These are phyloP conservation scores for Firmiana major DNA, from an alignment of 345 rosid genomes.

Conservation along the genomic window DNA sequence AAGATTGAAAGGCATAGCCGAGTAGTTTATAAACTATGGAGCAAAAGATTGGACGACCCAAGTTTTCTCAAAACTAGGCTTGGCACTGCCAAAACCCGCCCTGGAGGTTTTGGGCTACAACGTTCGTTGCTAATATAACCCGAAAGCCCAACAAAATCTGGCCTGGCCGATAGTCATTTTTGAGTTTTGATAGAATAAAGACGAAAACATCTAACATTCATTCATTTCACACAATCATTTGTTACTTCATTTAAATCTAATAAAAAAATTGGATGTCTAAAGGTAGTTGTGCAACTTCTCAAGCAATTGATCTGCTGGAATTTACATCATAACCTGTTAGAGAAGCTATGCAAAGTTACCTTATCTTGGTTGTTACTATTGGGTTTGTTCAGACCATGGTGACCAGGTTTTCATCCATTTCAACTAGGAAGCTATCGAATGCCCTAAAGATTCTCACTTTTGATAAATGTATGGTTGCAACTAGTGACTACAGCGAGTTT, in stretches of 20 bases:
- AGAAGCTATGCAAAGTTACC: background rate
- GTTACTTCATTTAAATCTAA: background rate
- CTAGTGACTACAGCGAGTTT: constrained; percentile 76
- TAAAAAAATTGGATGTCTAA: background rate
- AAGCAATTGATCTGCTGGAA: background rate
- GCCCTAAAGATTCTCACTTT: constrained; percentile 63
- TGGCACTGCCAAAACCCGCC: background rate
- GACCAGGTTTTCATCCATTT: constrained; percentile 67
- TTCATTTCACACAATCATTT: background rate
- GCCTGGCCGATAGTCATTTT: background rate
- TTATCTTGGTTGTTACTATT: background rate
- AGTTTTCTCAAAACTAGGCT: background rate
- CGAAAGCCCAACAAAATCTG: no score
- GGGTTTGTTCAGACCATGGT: constrained; percentile 71
- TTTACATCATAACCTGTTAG: background rate
- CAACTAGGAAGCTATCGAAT: constrained; percentile 68
- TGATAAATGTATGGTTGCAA: constrained; percentile 81
- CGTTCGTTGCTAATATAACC: no score
- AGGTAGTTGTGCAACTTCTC: background rate
- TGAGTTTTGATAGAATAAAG: background rate
- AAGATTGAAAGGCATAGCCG: background rate
- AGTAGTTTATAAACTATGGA: no score
- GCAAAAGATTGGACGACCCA: background rate
- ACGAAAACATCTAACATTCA: background rate
- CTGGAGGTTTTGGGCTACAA: no score